Percentiles rank a stretch among this genome's conserved stretches.
Conservation (phyloP, 78 protist genomes). For the Dictyostelium purpureum region DNA sequence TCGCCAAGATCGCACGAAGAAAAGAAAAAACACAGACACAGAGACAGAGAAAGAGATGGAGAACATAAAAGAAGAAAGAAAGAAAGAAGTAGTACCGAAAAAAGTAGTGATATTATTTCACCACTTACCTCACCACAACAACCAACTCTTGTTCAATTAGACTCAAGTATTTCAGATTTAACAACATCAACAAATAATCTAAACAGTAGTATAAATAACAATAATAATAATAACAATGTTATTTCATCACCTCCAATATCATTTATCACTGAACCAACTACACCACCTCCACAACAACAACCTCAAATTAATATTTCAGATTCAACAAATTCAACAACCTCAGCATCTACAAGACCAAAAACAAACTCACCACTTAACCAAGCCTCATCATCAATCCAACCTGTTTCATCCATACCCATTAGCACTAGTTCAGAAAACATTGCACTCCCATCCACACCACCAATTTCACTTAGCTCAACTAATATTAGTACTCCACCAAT, state of each 20-base stretch:
- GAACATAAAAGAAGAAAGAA: background rate
- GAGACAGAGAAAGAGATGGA: constrained; percentile 22
- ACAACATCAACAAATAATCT: background rate
- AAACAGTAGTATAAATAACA: background rate
- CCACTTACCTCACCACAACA: background rate
- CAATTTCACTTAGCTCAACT: background rate
- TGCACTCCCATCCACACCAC: background rate
- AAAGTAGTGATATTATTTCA: background rate
- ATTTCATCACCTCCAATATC: background rate
- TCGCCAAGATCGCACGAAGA: background rate
- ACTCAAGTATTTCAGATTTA: background rate
- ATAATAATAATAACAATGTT: background rate
- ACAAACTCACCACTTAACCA: background rate
- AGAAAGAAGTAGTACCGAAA: background rate
- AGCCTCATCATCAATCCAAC: constrained; percentile 2
- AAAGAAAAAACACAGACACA: background rate
- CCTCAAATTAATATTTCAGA: too few relatives aligned
- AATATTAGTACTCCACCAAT: background rate
- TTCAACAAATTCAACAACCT: too few relatives aligned
- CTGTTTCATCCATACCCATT: background rate
- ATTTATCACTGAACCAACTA: background rate
- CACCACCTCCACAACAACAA: background rate
- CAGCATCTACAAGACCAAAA: background rate
- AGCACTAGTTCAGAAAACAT: background rate
- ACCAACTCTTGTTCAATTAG: background rate